Base-by-base conservation (phyloP, 805 yeast species). In the Kodamaea lidongshanica region DNA sequence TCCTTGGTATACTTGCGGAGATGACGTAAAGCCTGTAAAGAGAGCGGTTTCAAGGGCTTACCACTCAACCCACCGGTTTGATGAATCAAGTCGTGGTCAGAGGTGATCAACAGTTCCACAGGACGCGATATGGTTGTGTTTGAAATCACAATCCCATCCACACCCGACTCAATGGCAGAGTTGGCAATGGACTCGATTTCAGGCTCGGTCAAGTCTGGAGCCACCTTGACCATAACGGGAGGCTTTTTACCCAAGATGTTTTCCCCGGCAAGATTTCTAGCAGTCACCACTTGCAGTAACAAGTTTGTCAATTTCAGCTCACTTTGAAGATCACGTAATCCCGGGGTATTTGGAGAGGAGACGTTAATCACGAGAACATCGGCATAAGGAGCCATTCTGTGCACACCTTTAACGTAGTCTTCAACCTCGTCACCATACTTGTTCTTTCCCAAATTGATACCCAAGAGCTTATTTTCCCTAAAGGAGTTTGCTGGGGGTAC, bases 341-440 rank as follows among this genome's bases (percentile, higher is more conserved):
- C 96, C 4, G 97, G 97, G 1, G 97, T 89, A 52, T 89, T 89
- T 31, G 97, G 97, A 28, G 94, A 82, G 1, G 96, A 86, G 9
- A 89, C 95, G 48, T 89, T 89, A 41, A 89, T 74, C 12, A 89
- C 89, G 38, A 89, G 64, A 6, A 84, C 87, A 57, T 89, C 97
- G 4, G 97, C 95, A 44, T 67, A 76, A 8, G 77, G 74, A 8
- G 94, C 95, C 42, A 89, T 74, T 32, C 78, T 68, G 35, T 74
- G 74, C 15, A 89, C 95, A 38, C 97, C 97, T 41, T 71, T 65
- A 27, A 83, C 74, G 48, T 86, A 89, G 55, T 89, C 97, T 34
- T 77, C 65, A 34, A 86, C 74, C 54, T 87, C 96, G 52, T 88
- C 95, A 34, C 96, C 96, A 15, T 70, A 70, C 58, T 88, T 89